Base-by-base conservation (phyloP, 192 early-diverging fungal species). In the Entomortierella beljakovae region DNA sequence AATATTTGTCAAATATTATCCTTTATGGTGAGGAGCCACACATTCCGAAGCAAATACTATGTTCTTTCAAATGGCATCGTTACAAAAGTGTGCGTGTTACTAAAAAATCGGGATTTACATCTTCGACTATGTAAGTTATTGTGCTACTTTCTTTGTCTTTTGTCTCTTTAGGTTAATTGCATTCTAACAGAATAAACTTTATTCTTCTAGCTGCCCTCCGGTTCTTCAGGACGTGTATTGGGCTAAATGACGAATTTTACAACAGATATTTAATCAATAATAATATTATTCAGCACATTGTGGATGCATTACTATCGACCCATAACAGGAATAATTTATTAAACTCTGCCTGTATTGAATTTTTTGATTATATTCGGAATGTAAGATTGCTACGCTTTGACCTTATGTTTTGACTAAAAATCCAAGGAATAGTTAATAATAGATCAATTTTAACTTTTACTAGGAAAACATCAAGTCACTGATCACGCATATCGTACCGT, bases 331-430 rank as follows among this genome's bases (percentile, higher is more conserved):
- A 96, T 57, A 97, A 97, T 64, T 79, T 97, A 31, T 65, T 96
- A 20, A 94, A 96, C 60, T 97, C 96, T 7, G 93, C 97, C 1
- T 97, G 93, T 70, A 85, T 97, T 37, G 95, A 97, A 59, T 82
- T 98, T 43, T 92, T 98, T 67, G 92, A 92, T 26, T 93, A 89
- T 80, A 90, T 98, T 59, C 84, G 90, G 22, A 85, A 77, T 51
- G 92, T 92, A 83, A 54, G 64, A 13, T 28, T n/a, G n/a, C n/a
- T n/a, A n/a, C n/a, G n/a, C n/a, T n/a, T n/a, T n/a, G n/a, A n/a
- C n/a, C n/a, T n/a, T n/a, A n/a, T n/a, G n/a, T n/a, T n/a, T n/a
- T n/a, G n/a, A n/a, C n/a, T n/a, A n/a, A n/a, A n/a, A n/a, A n/a
- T n/a, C n/a, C n/a, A n/a, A n/a, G n/a, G n/a, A n/a, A n/a, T n/a